These are phyloP conservation scores for Bipolaris bicolor DNA, from an alignment of 2,329 filamentous ascomycete species.

Conservation along the genomic window DNA sequence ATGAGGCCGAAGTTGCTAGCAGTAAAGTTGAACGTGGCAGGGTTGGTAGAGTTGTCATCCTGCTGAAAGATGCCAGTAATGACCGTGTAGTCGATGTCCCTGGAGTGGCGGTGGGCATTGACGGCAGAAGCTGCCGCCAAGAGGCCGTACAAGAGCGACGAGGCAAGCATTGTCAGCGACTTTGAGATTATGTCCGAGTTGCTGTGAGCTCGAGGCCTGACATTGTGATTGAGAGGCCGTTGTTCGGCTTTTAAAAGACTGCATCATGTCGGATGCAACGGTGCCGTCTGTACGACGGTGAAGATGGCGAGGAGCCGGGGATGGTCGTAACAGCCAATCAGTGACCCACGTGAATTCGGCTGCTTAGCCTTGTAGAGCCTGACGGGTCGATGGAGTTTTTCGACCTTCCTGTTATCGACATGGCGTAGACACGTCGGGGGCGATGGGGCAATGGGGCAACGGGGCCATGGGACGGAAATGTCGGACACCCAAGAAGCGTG, in stretches of 20 bases:
- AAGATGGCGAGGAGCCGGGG: background rate
- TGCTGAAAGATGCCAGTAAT: slow-evolving; percentile 69
- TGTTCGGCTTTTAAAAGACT: slow-evolving; percentile 14
- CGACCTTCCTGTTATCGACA: slow-evolving; percentile 18
- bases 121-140: slow-evolving; percentile 25
- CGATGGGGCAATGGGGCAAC: background rate
- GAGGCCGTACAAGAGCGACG: slow-evolving; percentile 25
- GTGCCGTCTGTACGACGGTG: slow-evolving; percentile 4
- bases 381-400: background rate
- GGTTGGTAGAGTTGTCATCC: slow-evolving; percentile 63
- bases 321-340: slow-evolving; percentile 29
- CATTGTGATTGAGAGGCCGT: background rate
- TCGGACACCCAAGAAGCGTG: slow-evolving; percentile 10
- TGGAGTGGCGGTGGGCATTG: slow-evolving; percentile 23
- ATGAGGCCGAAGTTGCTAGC: slow-evolving; percentile 68
- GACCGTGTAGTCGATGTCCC: slow-evolving; percentile 64
- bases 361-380: slow-evolving; percentile 12
- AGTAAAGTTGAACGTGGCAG: slow-evolving; percentile 58
- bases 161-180: slow-evolving; percentile 21
- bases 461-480: background rate
- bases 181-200: background rate
- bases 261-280: slow-evolving; percentile 6
- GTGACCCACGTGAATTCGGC: slow-evolving; percentile 32
- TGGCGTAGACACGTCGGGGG: background rate
- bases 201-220: background rate